Evolutionary conservation across 1,284 basidiomycete genomes (phyloP), one percentile per base, ranked within the genome.

Genomic region (Cryptococcus jaspeensis): DNA sequence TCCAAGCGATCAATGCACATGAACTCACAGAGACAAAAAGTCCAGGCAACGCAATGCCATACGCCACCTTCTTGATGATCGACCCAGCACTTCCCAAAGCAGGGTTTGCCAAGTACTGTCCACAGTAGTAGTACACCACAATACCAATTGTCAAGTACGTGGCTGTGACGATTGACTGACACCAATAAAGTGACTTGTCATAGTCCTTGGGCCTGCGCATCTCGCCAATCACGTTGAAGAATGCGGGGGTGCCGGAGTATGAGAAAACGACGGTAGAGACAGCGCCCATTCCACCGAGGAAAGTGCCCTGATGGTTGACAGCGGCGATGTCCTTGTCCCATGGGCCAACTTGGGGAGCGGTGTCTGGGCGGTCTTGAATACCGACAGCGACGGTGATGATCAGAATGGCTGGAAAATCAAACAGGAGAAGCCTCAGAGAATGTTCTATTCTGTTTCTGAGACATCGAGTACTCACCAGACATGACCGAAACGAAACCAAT

Each of bases 41-140:
- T 25, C 73, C 75, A 15, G 71, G 71, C 11, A 77, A 50, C 2
- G 74, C 75, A 23, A 78, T 58, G 7, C 70, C 75, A 58, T 77
- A 78, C 7, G 64, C 61, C 48, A 78, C 59, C 39, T 70, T 71
- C 66, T 78, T 75, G 54, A 79, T 63, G 22, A 71, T 53, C 1
- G 52, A 44, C 43, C 78, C 77, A 22, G 76, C 74, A 3, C 70
- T 70, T 1, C 75, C 75, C 22, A 77, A 69, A 1, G 76, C 74
- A 7, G 75, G 76, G 8, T 53, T 56, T 35, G 58, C 54, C 20
- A 63, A 43, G 50, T 60, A 61, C 56, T 73, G 67, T 7, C 77
- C 76, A 48, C 70, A 72, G 65, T 63, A 74, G 59, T 59, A 61
- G 64, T 69, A 69, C 48, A 72, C 67, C 48, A 69, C 60, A 28